These are phyloP conservation scores for Colletotrichum sojae DNA, from an alignment of 2,329 filamentous ascomycete species.

Conservation along the genomic window DNA sequence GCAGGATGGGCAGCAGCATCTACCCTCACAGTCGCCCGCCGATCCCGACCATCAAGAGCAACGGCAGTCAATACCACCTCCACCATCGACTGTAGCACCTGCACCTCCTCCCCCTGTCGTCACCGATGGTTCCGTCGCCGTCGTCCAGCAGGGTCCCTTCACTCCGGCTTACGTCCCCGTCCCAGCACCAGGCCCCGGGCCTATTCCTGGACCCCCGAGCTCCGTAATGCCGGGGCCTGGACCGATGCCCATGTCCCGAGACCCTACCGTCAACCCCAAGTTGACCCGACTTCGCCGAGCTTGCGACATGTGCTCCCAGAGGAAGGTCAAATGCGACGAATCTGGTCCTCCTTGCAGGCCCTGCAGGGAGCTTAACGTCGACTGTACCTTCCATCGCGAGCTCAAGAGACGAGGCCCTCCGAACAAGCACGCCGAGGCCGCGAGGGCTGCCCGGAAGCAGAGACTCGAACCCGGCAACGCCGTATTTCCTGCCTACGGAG, in stretches of 20 bases:
- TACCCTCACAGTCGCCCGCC: neutral
- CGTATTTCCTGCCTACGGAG: constrained; percentile 15
- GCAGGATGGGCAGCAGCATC: constrained; percentile 22
- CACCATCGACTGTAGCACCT: neutral
- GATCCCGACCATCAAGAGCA: constrained; percentile 32
- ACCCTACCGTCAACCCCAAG: constrained; percentile 63
- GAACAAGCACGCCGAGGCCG: constrained; percentile 71
- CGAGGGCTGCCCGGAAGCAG: constrained; percentile 65
- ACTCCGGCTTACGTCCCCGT: constrained; percentile 26
- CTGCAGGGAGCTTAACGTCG: constrained; percentile 69
- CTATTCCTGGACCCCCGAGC: constrained; percentile 4
- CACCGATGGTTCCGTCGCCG: constrained; percentile 15
- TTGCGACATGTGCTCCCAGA: constrained; percentile 74
- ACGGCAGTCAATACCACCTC: constrained; percentile 30
- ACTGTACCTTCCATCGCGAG: constrained; percentile 70
- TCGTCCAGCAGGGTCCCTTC: constrained; percentile 17
- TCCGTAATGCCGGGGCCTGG: neutral
- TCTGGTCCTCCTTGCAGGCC: constrained; percentile 69
- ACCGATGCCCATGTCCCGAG: constrained; percentile 43
- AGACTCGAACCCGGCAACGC: constrained; percentile 52
- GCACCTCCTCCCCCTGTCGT: neutral
- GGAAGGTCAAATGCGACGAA: constrained; percentile 74
- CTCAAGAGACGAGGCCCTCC: constrained; percentile 72
- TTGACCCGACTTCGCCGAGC: constrained; percentile 70
- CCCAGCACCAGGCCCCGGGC: neutral